Evolutionary conservation across 2,329 filamentous ascomycete species (phyloP), one percentile per base, ranked within the genome.

Genomic region (Penicillium sp.): DNA sequence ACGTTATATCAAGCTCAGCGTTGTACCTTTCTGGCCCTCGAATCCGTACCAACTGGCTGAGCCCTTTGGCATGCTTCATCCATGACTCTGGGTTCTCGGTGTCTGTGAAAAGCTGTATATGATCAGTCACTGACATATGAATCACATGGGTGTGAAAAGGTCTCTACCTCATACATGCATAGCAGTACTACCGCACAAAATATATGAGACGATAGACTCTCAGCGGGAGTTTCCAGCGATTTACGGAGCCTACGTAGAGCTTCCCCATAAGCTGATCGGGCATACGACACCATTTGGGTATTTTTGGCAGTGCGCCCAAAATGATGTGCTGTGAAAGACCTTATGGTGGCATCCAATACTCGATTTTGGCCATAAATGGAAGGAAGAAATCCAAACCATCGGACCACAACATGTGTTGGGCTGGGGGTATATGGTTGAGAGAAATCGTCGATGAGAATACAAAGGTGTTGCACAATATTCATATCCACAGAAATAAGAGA

Each of bases 61-160:
- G 55, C 2, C 65, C 69, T 27, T 66, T 64, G 19, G 68, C 69
- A 50, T 71, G 69, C 29, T 67, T 70, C 63, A 71, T 71, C 69
- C 69, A 71, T 3, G 65, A 66, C 29, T 63, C 64, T 2, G 67
- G 59, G 23, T 66, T 59, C 5, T 66, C 54, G 6, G 58, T 60
- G 31, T 71, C 66, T 17, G 67, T 57, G 49, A 71, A 71, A 2
- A 71, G 64, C 68, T 70, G n/a, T 4, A 8, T 6, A 5, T 13
- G 38, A 17, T 66, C 43, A 65, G 49, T 41, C 10, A 15, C 3
- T 17, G 31, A 9, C 19, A 17, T 21, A n/a, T 6, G 21, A 13
- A 7, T 9, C 6, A 10, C 12, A 15, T 38, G 10, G 4, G 1
- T 4, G 10, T 15, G 15, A 1, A 49, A 9, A 31, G 17, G 0